Base-by-base conservation (phyloP, 1,284 basidiomycete species). In the Inonotus obliquus region DNA sequence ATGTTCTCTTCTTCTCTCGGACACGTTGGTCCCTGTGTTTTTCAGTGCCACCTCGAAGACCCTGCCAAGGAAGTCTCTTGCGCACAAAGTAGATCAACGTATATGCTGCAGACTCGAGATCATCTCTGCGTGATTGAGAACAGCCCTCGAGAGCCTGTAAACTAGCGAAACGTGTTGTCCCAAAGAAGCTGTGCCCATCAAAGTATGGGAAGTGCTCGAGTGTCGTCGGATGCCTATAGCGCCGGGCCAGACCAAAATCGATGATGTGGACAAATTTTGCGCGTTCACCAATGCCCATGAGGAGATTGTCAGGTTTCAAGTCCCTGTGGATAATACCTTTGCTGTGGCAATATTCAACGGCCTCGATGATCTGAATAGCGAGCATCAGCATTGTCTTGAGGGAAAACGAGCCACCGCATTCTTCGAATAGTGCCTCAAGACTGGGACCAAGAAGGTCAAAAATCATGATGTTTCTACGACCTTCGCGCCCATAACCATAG, bases 391-490 rank as follows among this genome's bases (percentile, higher is more conserved):
- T 93, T 1, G 95, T 96, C 81, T 96, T 97, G 71, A 96, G 81
- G 4, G 87, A 88, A 73, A 97, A 97, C 70, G 91, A 90, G 62
- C 91, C 83, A 77, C 94, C 94, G 79, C 94, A 97, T 75, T 92
- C 90, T 76, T 96, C 93, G 85, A 97, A 97, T 58, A 96, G 83
- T 74, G 96, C 93, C 73, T 98, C 94, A 62, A 97, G 81, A 13
- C 91, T 94, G 3, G 94, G 93, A 1, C 95, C 95, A 59, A 98
- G 84, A 49, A 97, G 83, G 79, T 97, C 95, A 70, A 97, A 87
- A 69, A 97, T 92, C 92, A 98, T 94, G 68, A 96, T 94, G 70
- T 97, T 96, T 79, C 94, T 96, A 77, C 95, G 93, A 68, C 93
- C 95, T 71, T 96, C 91, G 69, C 87, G 91, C 32, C 95, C 96